Evolutionary conservation across 1,284 basidiomycete genomes (phyloP).

Genomic region (Puccinia horiana): DNA sequence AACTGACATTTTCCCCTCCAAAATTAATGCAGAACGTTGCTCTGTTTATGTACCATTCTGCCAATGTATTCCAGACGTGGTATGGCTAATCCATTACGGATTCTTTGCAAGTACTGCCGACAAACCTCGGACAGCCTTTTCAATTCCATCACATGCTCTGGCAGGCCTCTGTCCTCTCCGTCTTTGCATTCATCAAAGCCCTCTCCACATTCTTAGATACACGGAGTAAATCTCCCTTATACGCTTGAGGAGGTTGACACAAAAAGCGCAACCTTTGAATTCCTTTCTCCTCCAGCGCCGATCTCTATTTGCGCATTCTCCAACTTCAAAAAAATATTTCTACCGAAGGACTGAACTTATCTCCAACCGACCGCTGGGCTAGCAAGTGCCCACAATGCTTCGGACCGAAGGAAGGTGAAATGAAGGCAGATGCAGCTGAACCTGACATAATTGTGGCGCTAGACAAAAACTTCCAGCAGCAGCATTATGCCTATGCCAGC

Average conservation of each 20-base stretch:
- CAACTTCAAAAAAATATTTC: background rate
- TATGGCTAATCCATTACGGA: background rate
- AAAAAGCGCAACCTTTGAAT: background rate
- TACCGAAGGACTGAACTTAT: background rate
- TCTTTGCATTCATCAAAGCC: background rate
- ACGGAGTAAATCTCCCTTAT: background rate
- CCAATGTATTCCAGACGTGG: background rate
- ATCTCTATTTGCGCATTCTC: background rate
- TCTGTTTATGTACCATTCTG: background rate
- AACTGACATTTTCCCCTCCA: background rate
- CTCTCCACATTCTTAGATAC: background rate
- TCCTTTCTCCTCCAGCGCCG: background rate
- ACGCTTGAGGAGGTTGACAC: background rate
- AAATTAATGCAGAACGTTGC: background rate
- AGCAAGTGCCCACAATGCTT: conserved; percentile 19
- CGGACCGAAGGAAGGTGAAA: background rate
- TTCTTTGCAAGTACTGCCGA: background rate
- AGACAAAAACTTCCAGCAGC: background rate
- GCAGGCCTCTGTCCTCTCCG: background rate
- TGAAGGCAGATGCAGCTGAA: background rate
- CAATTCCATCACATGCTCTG: conserved; percentile 34
- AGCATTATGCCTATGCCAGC: background rate
- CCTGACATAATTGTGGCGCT: background rate
- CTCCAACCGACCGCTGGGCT: background rate
- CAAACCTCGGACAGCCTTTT: background rate